Evolutionary conservation across 2,329 filamentous ascomycete species (phyloP), one percentile per base, ranked within the genome.

Genomic region (Aspergillus melleus): DNA sequence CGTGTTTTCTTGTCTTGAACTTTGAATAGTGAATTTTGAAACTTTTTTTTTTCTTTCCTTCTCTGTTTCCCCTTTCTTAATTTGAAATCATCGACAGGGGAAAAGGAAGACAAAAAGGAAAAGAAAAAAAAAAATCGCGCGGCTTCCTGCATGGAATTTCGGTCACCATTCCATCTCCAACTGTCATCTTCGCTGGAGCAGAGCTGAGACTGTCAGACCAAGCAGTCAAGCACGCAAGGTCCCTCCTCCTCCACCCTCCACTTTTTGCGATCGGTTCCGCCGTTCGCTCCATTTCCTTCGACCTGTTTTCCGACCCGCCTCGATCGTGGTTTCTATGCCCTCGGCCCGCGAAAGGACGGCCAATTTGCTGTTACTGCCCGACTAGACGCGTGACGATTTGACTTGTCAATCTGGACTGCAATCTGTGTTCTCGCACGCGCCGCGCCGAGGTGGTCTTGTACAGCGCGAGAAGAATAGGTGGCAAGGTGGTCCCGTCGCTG

Each of bases 281-380:
- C 42, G 19, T 57, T 52, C 44, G 36, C 30, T 54, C 29, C 57
- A 16, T 51, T 57, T 44, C 54, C 36, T 30, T 42, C 16, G 47
- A 22, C 20, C 32, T 57, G 49, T 49, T 42, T 49, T 20, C 22
- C 30, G 47, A 29, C 36, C 51, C 36, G 49, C 50, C 39, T 32
- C 16, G 24, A 44, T 57, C 42, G 26, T 59, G 54, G 49, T 54
- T 66, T 64, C 58, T 58, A 67, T 67, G 64, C 63, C 57, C 62
- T 55, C 61, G 51, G 58, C 54, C 58, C 60, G 55, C 50, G 52
- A 58, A 19, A 52, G 24, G 42, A 56, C 57, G 29, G 42, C 55
- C 29, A 47, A 49, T 36, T 53, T 46, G 19, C 49, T 61, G 20
- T 52, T 58, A 24, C 54, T 62, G 32, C 61, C 59, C 36, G 60